These are phyloP conservation scores for Rhodotorula sp. DNA, from an alignment of 1,284 basidiomycete species.

Conservation along the genomic window DNA sequence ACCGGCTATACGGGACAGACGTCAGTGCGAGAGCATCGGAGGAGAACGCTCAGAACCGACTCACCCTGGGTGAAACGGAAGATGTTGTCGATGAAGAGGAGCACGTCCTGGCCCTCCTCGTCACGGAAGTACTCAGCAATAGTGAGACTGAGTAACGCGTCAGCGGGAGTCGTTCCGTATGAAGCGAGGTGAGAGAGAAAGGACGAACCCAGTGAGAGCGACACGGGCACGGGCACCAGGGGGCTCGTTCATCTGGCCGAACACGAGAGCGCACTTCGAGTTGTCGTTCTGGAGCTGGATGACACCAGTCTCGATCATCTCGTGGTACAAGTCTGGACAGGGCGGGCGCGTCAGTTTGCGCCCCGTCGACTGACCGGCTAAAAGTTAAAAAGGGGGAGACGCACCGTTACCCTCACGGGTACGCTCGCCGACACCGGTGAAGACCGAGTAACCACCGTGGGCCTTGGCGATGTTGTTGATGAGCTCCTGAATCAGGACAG, in stretches of 20 bases:
- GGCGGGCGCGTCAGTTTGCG: not conserved
- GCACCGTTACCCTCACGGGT: conserved; percentile 96
- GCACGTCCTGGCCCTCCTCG: conserved; percentile 99
- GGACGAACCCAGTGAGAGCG: conserved; percentile 70
- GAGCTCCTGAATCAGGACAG: conserved; percentile 88
- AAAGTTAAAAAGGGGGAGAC: conserved; percentile 2
- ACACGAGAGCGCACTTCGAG: conserved; percentile 98
- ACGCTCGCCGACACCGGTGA: conserved; percentile 99
- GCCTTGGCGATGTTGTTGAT: conserved; percentile 99
- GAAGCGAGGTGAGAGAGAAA: not conserved
- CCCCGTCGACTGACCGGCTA: not conserved
- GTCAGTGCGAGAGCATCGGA: not conserved
- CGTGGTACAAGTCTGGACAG: conserved; percentile 82
- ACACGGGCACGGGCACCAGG: conserved; percentile 99
- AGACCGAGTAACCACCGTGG: conserved; percentile 99
- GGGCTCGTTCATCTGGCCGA: conserved; percentile 99
- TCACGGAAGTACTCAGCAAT: conserved; percentile 99
- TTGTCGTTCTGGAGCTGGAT: conserved; percentile 66
- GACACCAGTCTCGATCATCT: conserved; percentile 99
- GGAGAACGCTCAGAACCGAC: not conserved
- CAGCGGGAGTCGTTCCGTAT: not conserved
- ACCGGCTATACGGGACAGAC: conserved; percentile 80
- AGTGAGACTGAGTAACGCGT: conserved; percentile 63
- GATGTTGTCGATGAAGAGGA: conserved; percentile 99
- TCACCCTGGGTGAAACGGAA: conserved; percentile 63